Evolutionary conservation across 2,329 filamentous ascomycete species (phyloP).

Genomic region (Colletotrichum destructivum): DNA sequence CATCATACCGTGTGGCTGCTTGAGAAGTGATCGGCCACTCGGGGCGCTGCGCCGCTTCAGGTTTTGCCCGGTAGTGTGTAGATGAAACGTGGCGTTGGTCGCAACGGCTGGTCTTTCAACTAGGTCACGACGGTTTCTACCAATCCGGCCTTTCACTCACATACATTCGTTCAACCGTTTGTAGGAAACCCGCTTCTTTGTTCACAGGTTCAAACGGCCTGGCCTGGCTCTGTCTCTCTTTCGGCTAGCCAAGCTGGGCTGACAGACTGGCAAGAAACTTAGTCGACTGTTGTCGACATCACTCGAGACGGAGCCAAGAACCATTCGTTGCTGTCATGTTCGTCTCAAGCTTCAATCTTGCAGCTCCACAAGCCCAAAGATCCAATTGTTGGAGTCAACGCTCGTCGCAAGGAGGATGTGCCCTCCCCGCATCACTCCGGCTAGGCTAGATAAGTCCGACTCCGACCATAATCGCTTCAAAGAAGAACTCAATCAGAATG

Average conservation of each 20-base stretch:
- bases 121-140: slow-evolving; percentile 1
- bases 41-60: slow-evolving; percentile 30
- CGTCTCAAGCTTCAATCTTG: slow-evolving; percentile 16
- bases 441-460: neutral
- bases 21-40: slow-evolving; percentile 23
- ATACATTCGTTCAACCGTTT: neutral
- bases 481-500: slow-evolving; percentile 7
- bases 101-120: slow-evolving; percentile 31
- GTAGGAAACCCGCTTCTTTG: slow-evolving; percentile 24
- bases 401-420: neutral
- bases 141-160: slow-evolving; percentile 17
- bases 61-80: neutral
- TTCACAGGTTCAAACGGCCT: slow-evolving; percentile 18
- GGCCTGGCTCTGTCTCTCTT: slow-evolving; percentile 1
- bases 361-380: neutral
- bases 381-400: neutral
- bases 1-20: slow-evolving; percentile 7
- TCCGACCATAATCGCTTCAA: neutral
- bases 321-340: neutral
- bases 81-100: slow-evolving; percentile 30
- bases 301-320: neutral
- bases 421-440: neutral
- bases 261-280: slow-evolving; percentile 1
- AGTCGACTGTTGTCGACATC: neutral
- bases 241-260: slow-evolving; percentile 8